Evolutionary conservation across 768 basidiomycete genomes (phyloP).

Genomic region (Lentinula sp.): DNA sequence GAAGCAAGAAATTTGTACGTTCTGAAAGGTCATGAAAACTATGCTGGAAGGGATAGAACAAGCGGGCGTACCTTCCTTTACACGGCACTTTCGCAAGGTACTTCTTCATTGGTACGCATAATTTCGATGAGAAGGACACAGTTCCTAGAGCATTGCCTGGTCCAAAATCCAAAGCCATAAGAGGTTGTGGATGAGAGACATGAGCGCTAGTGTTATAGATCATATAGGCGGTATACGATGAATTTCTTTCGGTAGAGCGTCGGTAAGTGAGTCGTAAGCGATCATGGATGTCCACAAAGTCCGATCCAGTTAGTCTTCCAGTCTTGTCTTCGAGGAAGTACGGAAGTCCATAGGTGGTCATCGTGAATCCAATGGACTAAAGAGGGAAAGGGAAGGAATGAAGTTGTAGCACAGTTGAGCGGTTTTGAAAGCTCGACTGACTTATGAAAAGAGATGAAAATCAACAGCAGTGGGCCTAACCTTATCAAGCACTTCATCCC

Average conservation of each 20-base stretch:
- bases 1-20: slow-evolving; percentile 50
- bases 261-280: slow-evolving; percentile 47
- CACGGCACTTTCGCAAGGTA: slow-evolving; percentile 42
- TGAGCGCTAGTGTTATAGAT: slow-evolving; percentile 38
- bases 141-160: slow-evolving; percentile 44
- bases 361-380: slow-evolving; percentile 3
- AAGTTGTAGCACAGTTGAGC: background rate
- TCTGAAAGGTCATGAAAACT: slow-evolving; percentile 16
- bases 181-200: slow-evolving; percentile 18
- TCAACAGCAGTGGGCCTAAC: background rate
- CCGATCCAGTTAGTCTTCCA: slow-evolving; percentile 45
- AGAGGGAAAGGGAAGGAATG: background rate
- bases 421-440: background rate
- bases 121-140: slow-evolving; percentile 34
- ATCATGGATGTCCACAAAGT: slow-evolving; percentile 60
- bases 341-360: slow-evolving; percentile 49
- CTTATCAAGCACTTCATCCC: slow-evolving; percentile 2
- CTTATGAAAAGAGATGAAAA: background rate
- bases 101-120: slow-evolving; percentile 37
- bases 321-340: slow-evolving; percentile 62
- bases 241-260: slow-evolving; percentile 36
- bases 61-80: slow-evolving; percentile 32
- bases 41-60: slow-evolving; percentile 4
- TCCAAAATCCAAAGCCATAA: slow-evolving; percentile 48
- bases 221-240: slow-evolving; percentile 42